Evolutionary conservation across 306 rosid genomes (phyloP).

Genomic region (Geum urbanum): DNA sequence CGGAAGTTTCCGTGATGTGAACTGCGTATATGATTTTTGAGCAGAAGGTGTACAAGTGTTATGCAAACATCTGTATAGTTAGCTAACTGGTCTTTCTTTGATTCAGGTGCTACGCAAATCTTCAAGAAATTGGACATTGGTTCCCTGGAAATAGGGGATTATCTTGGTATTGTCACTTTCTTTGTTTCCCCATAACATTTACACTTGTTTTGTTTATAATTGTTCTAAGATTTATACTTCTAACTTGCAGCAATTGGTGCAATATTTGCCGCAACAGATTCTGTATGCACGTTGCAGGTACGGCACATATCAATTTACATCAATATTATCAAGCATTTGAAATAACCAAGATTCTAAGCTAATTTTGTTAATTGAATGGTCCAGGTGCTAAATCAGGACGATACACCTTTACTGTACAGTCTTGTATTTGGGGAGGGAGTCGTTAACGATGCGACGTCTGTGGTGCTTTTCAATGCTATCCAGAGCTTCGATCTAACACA

Average conservation of each 20-base stretch:
- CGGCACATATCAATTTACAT: slow-evolving; percentile 17
- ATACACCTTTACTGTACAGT: slow-evolving; percentile 95
- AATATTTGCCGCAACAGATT: slow-evolving; percentile 97
- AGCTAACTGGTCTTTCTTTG: slow-evolving; percentile 26
- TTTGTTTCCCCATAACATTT: slow-evolving; percentile 9
- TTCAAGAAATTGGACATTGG: slow-evolving; percentile 72
- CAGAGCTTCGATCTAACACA: slow-evolving; percentile 77
- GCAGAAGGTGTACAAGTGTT: background rate
- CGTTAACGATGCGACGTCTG: slow-evolving; percentile 95
- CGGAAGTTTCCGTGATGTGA: background rate
- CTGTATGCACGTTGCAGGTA: slow-evolving; percentile 99
- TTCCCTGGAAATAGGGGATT: slow-evolving; percentile 62
- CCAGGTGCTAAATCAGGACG: slow-evolving; percentile 93
- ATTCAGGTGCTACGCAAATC: slow-evolving; percentile 59
- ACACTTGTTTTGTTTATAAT: slow-evolving; percentile 21
- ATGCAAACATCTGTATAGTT: background rate
- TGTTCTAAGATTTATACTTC: background rate
- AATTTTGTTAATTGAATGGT: slow-evolving; percentile 29
- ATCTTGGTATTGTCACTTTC: slow-evolving; percentile 51
- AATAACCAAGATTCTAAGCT: slow-evolving; percentile 20
- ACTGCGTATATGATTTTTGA: background rate
- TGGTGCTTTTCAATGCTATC: slow-evolving; percentile 96
- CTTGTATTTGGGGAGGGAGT: slow-evolving; percentile 99
- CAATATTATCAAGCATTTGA: slow-evolving; percentile 19
- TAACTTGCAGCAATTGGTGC: slow-evolving; percentile 78